A percentile compares a stretch with the other conserved stretches of the same genome.
These are phyloP conservation scores for Apiotrichum laibachii DNA, from an alignment of 1,284 basidiomycete genomes.

Conservation along the genomic window DNA sequence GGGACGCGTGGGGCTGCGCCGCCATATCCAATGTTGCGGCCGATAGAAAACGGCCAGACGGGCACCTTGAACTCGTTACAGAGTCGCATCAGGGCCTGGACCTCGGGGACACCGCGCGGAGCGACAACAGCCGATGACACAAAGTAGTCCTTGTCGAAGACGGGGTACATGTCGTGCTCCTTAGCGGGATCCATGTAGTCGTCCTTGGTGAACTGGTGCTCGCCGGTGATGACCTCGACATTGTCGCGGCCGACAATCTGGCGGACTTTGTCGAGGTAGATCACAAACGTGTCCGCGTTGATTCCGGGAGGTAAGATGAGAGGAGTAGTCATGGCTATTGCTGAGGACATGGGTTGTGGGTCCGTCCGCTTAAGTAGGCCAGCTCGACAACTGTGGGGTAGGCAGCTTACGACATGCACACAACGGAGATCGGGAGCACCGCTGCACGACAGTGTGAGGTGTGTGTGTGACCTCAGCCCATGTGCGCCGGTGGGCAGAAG, in stretches of 20 bases:
- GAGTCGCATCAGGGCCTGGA: conserved; percentile 11
- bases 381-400: too few species aligned
- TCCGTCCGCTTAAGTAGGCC: too few species aligned
- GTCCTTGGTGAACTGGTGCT: conserved; percentile 16
- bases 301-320: conserved; percentile 11
- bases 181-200: conserved; percentile 16
- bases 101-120: conserved; percentile 8
- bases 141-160: conserved; percentile 19
- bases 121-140: conserved; percentile 11
- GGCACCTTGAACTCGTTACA: conserved; percentile 15
- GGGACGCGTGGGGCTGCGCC: conserved; percentile 12
- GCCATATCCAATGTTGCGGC: conserved; percentile 14
- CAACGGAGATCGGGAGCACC: too few species aligned
- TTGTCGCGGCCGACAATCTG: conserved; percentile 10
- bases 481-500: too few species aligned
- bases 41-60: conserved; percentile 11
- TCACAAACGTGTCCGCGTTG: conserved; percentile 1
- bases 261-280: conserved; percentile 7
- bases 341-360: too few species aligned
- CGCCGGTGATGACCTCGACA: conserved; percentile 8
- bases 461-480: too few species aligned
- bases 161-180: conserved; percentile 16
- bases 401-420: too few species aligned
- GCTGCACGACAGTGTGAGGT: too few species aligned
- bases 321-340: conserved; percentile 2